These are phyloP conservation scores for Trichoderma citrinoviride DNA, from an alignment of 2,329 filamentous ascomycete species.

Conservation along the genomic window DNA sequence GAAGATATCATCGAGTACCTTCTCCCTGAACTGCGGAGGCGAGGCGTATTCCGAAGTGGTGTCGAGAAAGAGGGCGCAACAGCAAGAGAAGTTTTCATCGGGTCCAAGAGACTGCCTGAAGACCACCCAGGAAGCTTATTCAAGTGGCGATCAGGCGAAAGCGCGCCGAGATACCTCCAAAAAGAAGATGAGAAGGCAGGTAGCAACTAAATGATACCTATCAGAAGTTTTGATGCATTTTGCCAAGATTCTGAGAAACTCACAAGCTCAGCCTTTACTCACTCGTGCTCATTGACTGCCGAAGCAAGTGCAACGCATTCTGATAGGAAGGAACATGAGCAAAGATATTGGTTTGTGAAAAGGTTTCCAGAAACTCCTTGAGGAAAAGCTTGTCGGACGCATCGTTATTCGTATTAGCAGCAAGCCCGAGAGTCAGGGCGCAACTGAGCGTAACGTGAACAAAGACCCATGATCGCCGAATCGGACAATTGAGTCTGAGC, in stretches of 20 bases:
- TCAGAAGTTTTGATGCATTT: not conserved
- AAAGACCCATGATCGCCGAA: not conserved
- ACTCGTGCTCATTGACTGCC: not conserved
- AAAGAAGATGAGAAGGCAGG: not conserved
- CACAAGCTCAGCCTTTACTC: not conserved
- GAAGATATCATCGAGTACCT: conserved; percentile 61
- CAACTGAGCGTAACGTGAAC: conserved; percentile 3
- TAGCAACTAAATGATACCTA: not conserved
- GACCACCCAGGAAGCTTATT: conserved; percentile 23
- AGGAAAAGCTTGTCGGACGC: not conserved
- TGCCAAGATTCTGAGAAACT: not conserved
- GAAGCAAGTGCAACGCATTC: not conserved
- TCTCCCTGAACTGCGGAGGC: conserved; percentile 56
- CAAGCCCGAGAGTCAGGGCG: not conserved
- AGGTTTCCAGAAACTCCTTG: not conserved
- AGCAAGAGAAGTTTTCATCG: conserved; percentile 24
- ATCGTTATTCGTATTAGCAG: not conserved
- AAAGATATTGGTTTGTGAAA: conserved; percentile 5
- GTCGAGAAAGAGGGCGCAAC: conserved; percentile 23
- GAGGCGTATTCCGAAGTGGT: conserved; percentile 19
- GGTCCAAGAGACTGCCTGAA: conserved; percentile 21
- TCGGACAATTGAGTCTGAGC: not conserved
- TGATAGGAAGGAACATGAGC: not conserved
- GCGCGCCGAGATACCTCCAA: not conserved
- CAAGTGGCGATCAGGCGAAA: conserved; percentile 23